Base-by-base conservation (phyloP, 345 rosid species). In the Melaleuca quinquenervia region DNA sequence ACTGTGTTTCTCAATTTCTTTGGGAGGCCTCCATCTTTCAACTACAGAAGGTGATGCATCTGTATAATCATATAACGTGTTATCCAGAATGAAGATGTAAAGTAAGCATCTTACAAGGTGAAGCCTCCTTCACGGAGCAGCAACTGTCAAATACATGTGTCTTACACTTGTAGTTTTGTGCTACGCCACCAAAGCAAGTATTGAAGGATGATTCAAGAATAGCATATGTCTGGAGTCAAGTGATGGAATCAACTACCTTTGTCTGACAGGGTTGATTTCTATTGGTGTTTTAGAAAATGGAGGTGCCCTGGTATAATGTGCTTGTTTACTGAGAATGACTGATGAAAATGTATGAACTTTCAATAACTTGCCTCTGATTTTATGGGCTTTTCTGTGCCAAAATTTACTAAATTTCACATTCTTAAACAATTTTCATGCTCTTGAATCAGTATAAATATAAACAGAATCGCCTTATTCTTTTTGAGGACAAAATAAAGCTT, bases 1-100 rank as follows among this genome's bases (percentile, higher is more conserved):
- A 94, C 94, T 22, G 86, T 85, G 86, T 92, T 95, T 82, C 87
- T 96, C 32, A 93, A 91, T 91, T 93, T 94, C 89, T 86, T 89
- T 20, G 98, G 98, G 83, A 89, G 92, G 90, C 96, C 98, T 87
- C 98, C 98, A 1, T 87, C 85, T 88, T 93, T 96, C 86, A 93
- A 87, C 90, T 96, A 95, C 86, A 92, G 85, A 64, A 94, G 98
- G 99, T 96, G 84, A 85, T 74, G 12, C 6, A 7, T 52, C 85
- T 85, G 13, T 3, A 64, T 50, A 41, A 7, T 1, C 60, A 55
- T 78, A 22, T 84, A 21, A 32, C 3, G 26, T 51, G 29, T n/a
- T 48, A 49, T 26, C 41, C 44, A 29, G 45, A 50, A 27, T 52
- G 45, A 32, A 70, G 78, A 41, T 32, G 78, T 32, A 32, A 70